Evolutionary conservation across 768 basidiomycete species (phyloP).

Genomic region (Erythrobasidium yunnanense): DNA sequence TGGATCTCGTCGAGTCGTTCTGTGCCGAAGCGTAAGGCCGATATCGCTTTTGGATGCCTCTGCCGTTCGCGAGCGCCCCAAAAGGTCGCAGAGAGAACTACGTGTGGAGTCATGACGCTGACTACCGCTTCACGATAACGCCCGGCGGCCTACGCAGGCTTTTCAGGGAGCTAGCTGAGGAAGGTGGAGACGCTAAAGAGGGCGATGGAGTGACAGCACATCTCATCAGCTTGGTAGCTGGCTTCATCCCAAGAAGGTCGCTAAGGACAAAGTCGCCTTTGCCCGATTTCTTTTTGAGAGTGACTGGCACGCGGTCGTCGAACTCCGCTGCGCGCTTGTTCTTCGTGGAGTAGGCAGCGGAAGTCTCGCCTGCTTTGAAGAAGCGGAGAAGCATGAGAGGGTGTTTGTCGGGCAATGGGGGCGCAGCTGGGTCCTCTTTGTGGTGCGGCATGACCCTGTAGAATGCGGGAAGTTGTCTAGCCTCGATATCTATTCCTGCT

Average conservation of each 20-base stretch:
- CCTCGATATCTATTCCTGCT: no score
- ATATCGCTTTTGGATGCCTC: neutral
- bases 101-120: neutral
- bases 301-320: neutral
- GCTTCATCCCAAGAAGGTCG: no score
- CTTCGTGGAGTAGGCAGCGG: neutral
- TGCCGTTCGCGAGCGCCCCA: neutral
- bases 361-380: neutral
- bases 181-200: neutral
- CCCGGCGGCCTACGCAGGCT: neutral
- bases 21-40: neutral
- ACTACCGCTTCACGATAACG: neutral
- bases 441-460: no score
- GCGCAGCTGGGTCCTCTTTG: neutral
- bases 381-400: constrained; percentile 1
- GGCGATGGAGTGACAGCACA: neutral
- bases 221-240: no score
- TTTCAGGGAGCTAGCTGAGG: neutral
- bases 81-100: neutral
- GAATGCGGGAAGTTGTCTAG: no score
- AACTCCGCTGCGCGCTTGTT: neutral
- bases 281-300: neutral
- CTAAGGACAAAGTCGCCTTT: no score
- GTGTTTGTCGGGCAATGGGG: neutral
- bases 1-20: constrained; percentile 43